Conservation (phyloP, 805 yeast species). For the Isabelozyma rhagii region DNA sequence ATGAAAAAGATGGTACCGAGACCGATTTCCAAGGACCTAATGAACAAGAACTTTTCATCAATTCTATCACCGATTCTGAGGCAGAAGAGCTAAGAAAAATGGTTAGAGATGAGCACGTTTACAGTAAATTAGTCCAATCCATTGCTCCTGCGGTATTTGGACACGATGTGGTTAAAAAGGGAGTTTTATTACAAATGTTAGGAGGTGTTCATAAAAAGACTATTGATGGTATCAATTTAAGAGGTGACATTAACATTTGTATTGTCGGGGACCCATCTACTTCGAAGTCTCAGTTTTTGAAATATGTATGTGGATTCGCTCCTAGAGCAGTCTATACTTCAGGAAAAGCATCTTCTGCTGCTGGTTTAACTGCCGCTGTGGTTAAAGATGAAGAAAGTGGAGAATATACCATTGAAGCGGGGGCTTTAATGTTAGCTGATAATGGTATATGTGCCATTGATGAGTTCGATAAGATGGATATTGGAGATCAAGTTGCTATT, state of each 20-base stretch:
- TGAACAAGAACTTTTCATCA: conserved; percentile 79
- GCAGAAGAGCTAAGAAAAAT: conserved; percentile 80
- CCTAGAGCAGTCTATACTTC: conserved; percentile 96
- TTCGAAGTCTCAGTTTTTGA: conserved; percentile 91
- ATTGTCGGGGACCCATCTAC: conserved; percentile 98
- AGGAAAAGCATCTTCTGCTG: conserved; percentile 98
- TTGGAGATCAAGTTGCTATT: conserved; percentile 91
- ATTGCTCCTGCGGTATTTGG: conserved; percentile 97
- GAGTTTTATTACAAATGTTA: conserved; percentile 78
- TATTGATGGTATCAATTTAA: conserved; percentile 86
- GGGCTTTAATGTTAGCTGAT: conserved; percentile 94
- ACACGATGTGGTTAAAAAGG: conserved; percentile 91
- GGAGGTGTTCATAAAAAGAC: conserved; percentile 97
- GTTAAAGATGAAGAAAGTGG: conserved; percentile 97
- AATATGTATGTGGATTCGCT: conserved; percentile 85
- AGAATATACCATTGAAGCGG: conserved; percentile 96
- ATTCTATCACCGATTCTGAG: conserved; percentile 75
- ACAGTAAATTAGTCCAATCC: conserved; percentile 79
- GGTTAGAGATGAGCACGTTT: conserved; percentile 86
- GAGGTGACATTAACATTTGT: conserved; percentile 97
- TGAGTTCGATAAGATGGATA: conserved; percentile 99
- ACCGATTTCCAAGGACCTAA: conserved; percentile 47
- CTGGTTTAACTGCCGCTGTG: conserved; percentile 97
- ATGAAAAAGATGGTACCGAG: conserved; percentile 19
- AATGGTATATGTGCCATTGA: conserved; percentile 98